Conservation (phyloP, 768 basidiomycete genomes). For the Trametes sanguinea region DNA sequence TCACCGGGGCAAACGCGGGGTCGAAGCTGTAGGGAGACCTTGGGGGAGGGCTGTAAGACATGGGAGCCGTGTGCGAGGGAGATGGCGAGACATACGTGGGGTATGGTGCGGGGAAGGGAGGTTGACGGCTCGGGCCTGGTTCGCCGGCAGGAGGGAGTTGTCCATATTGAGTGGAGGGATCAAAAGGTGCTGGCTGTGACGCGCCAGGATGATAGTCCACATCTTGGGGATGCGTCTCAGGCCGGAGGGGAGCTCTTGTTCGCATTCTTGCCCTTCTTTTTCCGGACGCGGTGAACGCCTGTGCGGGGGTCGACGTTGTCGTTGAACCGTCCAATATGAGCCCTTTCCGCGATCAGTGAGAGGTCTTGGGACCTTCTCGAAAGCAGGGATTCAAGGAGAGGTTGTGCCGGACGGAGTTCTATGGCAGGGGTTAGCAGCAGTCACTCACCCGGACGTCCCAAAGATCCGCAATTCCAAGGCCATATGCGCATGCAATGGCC, state of each 20-base stretch:
- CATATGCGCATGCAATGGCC: no score
- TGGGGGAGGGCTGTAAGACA: background rate
- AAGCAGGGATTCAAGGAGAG: slow-evolving; percentile 89
- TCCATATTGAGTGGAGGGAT: slow-evolving; percentile 57
- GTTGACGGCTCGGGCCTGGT: slow-evolving; percentile 57
- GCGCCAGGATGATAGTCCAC: slow-evolving; percentile 64
- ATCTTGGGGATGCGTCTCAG: slow-evolving; percentile 37
- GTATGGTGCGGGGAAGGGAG: slow-evolving; percentile 61
- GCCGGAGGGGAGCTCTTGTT: slow-evolving; percentile 54
- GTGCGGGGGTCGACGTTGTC: slow-evolving; percentile 88
- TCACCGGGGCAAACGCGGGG: slow-evolving; percentile 63
- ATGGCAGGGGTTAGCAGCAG: slow-evolving; percentile 52
- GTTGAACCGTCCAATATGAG: slow-evolving; percentile 92
- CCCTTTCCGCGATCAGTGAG: slow-evolving; percentile 90
- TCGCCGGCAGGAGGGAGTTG: slow-evolving; percentile 59
- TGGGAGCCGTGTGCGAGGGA: background rate
- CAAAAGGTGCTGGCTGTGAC: slow-evolving; percentile 44
- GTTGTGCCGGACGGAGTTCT: slow-evolving; percentile 93
- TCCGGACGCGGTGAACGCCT: slow-evolving; percentile 85
- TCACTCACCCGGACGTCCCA: background rate
- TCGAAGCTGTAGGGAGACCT: slow-evolving; percentile 55
- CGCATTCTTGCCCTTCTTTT: slow-evolving; percentile 74
- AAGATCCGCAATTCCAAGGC: no score
- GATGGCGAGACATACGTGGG: slow-evolving; percentile 43
- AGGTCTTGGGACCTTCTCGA: slow-evolving; percentile 89